A percentile compares a stretch with the other conserved stretches of the same genome.
Conservation (phyloP, 208 protist species). For the Cochliopodium minus region DNA sequence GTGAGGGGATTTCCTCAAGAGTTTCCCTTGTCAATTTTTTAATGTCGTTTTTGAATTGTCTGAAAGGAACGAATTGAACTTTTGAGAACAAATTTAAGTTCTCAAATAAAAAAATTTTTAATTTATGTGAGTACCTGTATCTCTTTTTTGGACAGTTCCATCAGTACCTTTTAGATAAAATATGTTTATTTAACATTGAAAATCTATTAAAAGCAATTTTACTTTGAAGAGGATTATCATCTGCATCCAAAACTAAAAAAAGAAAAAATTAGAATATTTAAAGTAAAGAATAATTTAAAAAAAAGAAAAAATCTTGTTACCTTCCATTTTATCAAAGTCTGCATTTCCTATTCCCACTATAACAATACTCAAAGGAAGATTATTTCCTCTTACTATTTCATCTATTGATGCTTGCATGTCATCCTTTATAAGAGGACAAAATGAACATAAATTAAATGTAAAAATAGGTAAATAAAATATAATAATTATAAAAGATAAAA, state of each 20-base stretch:
- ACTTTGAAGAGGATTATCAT: conserved; percentile 32
- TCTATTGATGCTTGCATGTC: conserved; percentile 38
- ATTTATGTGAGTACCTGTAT: conserved; percentile 14
- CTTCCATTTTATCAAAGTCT: conserved; percentile 66
- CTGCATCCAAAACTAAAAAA: conserved; percentile 53
- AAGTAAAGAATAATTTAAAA: no score
- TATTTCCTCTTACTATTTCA: conserved; percentile 27
- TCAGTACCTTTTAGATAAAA: no score
- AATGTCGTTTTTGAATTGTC: conserved; percentile 20
- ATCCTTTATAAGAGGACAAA: conserved; percentile 49
- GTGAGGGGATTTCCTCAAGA: background rate
- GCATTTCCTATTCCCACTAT: conserved; percentile 58
- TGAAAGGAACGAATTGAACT: conserved; percentile 52
- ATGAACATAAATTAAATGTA: no score
- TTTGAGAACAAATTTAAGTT: background rate
- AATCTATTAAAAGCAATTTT: conserved; percentile 21
- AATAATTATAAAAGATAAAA: no score
- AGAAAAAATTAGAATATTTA: no score
- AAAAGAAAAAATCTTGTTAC: no score
- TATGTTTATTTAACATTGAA: conserved; percentile 14
- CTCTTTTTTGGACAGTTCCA: conserved; percentile 2
- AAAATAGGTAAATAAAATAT: no score
- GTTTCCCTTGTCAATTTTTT: background rate
- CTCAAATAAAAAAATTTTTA: background rate
- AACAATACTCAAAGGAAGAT: conserved; percentile 43